Evolutionary conservation across 768 basidiomycete genomes (phyloP), one percentile per base, ranked within the genome.

Genomic region (Brasilioporus rufonigricans): DNA sequence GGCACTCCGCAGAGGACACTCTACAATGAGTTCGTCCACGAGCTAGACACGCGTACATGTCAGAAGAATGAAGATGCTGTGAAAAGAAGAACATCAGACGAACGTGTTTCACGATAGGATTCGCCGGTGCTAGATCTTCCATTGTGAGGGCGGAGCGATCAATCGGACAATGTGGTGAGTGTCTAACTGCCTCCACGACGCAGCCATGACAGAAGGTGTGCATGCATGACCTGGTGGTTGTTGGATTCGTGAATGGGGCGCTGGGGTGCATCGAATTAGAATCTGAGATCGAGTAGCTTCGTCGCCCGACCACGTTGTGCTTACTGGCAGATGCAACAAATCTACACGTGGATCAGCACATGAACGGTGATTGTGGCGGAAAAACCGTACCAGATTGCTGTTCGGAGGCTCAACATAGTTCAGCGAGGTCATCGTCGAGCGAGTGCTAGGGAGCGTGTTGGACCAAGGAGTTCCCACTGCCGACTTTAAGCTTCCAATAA

Each of bases 201-300:
- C 93, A 96, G 29, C 83, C 85, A n/a, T 72, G 71, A 68, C 93
- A 96, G 69, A 95, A 95, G 0, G 91, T 95, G 66, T 93, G 93
- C 55, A 81, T 77, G 62, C 93, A 95, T 9, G 86, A 82, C 38
- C 72, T 78, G 0, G 90, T 86, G 0, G 88, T 89, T 1, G 79
- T 79, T 11, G 93, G 93, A 29, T 91, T 81, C 9, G 83, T 72
- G 64, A 94, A 93, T 3, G 91, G 89, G 52, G 78, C 77, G 23
- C 86, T 87, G 63, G 31, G 16, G 46, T 21, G 27, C 19, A 47
- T 50, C 44, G 29, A 38, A 23, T 47, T 47, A 14, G 54, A 53
- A 59, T 55, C 55, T 49, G 31, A 38, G 57, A 55, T 53, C 24
- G 38, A 35, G 39, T 26, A 41, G 46, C 39, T 19, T 36, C 33